Evolutionary conservation across 2,329 filamentous ascomycete genomes (phyloP), one percentile per base, ranked within the genome.

Genomic region (Fusarium beomiforme): DNA sequence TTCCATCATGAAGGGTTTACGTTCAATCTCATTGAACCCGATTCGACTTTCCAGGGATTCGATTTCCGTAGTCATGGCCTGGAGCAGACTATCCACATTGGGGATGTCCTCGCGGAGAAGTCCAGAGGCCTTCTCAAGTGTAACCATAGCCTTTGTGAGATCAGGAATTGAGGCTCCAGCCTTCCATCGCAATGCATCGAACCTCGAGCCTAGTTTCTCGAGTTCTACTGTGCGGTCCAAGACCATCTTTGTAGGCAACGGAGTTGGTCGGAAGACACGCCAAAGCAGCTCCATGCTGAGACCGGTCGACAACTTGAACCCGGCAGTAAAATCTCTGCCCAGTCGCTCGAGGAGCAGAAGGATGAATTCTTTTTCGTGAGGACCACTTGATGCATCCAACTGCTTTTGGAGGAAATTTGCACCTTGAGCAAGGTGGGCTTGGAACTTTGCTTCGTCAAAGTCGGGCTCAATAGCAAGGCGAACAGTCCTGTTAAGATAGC

Each of bases 221-320:
- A 92, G 82, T 39, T 86, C 82, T 16, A 83, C 67, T 10, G 87
- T 81, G 37, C 83, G 84, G 31, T 83, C 79, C 43, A 90, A 79
- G 0, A 84, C 81, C 7, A 77, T 74, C 26, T 81, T 78, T 21
- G 85, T 84, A 3, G 84, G 80, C 24, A 90, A 83, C 8, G 89
- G 85, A 14, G 83, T 79, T 1, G 94, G 93, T 57, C 92, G 88
- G 76, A 97, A 88, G 3, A 84, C 76, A 43, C 88, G 87, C 95
- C 95, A 97, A 8, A 97, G 85, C 12, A 83, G 79, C 77, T 96
- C 92, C 92, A 97, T 96, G 71, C 89, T 91, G 16, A 94, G 83
- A 1, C 94, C 94, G 4, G 92, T 94, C 0, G 85, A 90, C 17
- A 97, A 82, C 59, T 90, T 89, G 82, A 94, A 95, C 4, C 89